Percentiles rank a stretch among this genome's conserved stretches.
phyloP scores from a whole-genome alignment of 1,139 yeast genomes.

The Insectozyma bohioensis region DNA sequence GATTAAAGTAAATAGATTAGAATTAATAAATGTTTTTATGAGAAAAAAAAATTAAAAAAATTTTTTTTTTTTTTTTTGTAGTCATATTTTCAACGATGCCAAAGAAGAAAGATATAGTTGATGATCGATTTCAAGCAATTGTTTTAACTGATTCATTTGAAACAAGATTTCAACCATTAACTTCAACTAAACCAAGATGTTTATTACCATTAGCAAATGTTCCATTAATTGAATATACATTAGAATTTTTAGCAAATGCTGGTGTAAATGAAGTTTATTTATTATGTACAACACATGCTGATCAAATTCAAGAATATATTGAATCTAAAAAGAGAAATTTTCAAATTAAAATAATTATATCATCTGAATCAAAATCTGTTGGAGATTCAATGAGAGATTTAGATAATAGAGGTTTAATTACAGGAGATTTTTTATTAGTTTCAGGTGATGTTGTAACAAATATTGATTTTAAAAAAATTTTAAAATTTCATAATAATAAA shows the following conservation, averaged over 20 bases:
- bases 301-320: constrained; percentile 79
- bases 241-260: constrained; percentile 89
- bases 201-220: constrained; percentile 87
- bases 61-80: constrained; percentile 1
- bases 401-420: constrained; percentile 84
- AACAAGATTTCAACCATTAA: constrained; percentile 88
- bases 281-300: constrained; percentile 90
- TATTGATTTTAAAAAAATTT: constrained; percentile 71
- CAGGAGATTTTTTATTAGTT: constrained; percentile 84
- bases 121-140: constrained; percentile 85
- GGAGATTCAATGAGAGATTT: constrained; percentile 98
- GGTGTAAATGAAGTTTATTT: constrained; percentile 87
- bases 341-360: constrained; percentile 68
- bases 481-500: constrained; percentile 71
- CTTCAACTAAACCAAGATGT: constrained; percentile 84
- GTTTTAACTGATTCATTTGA: constrained; percentile 93
- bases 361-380: constrained; percentile 87
- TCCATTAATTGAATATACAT: constrained; percentile 90
- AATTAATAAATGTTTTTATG: neutral
- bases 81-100: constrained; percentile 6
- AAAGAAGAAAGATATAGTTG: constrained; percentile 57
- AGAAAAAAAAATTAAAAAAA: neutral
- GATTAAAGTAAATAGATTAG: constrained; percentile 1
- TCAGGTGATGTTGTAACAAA: constrained; percentile 95
- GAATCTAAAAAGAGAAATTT: constrained; percentile 73